Percentiles rank a stretch among this genome's conserved stretches.
These are phyloP conservation scores for Triticum turgidum DNA, from an alignment of 176 grass and related monocot genomes.

Conservation along the genomic window DNA sequence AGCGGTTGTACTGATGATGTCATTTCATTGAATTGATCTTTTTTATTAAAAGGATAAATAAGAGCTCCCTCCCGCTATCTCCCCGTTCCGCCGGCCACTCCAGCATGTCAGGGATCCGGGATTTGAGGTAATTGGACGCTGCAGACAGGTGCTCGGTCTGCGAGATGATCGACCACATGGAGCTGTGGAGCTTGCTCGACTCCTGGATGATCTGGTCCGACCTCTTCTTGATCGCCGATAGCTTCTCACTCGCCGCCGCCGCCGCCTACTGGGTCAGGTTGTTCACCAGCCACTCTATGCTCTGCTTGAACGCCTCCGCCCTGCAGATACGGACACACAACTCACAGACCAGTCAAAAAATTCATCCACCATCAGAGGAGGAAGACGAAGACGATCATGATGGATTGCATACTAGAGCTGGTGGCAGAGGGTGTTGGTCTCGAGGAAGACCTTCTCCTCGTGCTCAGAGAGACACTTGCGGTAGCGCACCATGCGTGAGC, in stretches of 20 bases:
- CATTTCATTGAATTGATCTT: too few species aligned
- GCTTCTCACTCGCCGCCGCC: conserved; percentile 40
- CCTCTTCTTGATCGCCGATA: conserved; percentile 45
- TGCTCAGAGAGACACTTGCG: conserved; percentile 48
- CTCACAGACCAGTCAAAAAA: not conserved
- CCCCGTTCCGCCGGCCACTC: conserved; percentile 13
- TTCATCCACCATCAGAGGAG: not conserved
- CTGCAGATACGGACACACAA: not conserved
- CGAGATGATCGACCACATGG: conserved; percentile 30
- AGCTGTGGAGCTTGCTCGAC: conserved; percentile 18
- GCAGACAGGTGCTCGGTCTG: conserved; percentile 34
- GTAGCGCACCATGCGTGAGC: conserved; percentile 45
- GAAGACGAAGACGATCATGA: not conserved
- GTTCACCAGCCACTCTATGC: conserved; percentile 65
- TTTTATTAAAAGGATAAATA: too few species aligned
- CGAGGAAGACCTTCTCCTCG: conserved; percentile 61
- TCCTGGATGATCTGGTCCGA: conserved; percentile 44
- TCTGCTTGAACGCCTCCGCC: conserved; percentile 73
- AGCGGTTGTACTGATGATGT: too few species aligned
- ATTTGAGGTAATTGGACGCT: conserved; percentile 22
- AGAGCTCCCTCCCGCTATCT: too few species aligned
- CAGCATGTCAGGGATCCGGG: conserved; percentile 43
- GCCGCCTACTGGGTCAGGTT: conserved; percentile 35
- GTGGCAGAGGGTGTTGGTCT: conserved; percentile 64
- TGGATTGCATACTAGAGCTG: conserved; percentile 44